A percentile compares a stretch with the other conserved stretches of the same genome.
phyloP scores from a whole-genome alignment of 495 filamentous ascomycete species.

The Annulohypoxylon bovei region DNA sequence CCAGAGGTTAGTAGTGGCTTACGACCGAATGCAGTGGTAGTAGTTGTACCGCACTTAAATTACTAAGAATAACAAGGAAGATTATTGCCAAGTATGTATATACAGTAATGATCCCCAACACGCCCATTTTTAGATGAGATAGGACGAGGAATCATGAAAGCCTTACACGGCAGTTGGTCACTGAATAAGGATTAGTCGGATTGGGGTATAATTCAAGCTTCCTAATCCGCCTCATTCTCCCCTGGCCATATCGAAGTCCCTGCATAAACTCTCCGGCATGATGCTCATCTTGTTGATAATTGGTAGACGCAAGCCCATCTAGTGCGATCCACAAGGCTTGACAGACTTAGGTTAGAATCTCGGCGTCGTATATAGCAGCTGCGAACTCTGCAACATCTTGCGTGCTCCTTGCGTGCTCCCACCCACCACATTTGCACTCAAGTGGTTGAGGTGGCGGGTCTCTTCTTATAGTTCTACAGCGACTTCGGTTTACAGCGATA shows the following conservation, averaged over 20 bases:
- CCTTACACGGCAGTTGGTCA: conserved; percentile 13
- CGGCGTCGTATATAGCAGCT: conserved; percentile 22
- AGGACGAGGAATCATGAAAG: conserved; percentile 1
- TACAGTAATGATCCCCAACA: conserved; percentile 38
- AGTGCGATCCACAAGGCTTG: conserved; percentile 14
- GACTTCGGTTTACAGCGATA: neutral
- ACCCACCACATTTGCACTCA: conserved; percentile 3
- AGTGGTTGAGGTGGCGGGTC: conserved; percentile 10
- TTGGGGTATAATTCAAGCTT: conserved; percentile 29
- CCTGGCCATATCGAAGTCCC: conserved; percentile 31
- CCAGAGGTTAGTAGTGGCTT: conserved; percentile 12
- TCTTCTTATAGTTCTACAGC: neutral
- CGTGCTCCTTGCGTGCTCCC: conserved; percentile 29
- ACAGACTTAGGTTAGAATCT: conserved; percentile 13
- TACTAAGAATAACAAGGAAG: conserved; percentile 25
- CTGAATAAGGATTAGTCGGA: conserved; percentile 12
- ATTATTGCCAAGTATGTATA: conserved; percentile 7
- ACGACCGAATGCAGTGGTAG: neutral
- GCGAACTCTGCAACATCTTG: conserved; percentile 14
- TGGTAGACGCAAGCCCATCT: neutral
- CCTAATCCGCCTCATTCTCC: conserved; percentile 26
- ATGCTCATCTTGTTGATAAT: conserved; percentile 7
- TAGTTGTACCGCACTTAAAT: conserved; percentile 3
- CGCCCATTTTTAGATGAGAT: conserved; percentile 3
- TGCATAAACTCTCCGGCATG: conserved; percentile 29